These are phyloP conservation scores for Leucosporidium scottii DNA, from an alignment of 768 basidiomycete species.

Conservation along the genomic window DNA sequence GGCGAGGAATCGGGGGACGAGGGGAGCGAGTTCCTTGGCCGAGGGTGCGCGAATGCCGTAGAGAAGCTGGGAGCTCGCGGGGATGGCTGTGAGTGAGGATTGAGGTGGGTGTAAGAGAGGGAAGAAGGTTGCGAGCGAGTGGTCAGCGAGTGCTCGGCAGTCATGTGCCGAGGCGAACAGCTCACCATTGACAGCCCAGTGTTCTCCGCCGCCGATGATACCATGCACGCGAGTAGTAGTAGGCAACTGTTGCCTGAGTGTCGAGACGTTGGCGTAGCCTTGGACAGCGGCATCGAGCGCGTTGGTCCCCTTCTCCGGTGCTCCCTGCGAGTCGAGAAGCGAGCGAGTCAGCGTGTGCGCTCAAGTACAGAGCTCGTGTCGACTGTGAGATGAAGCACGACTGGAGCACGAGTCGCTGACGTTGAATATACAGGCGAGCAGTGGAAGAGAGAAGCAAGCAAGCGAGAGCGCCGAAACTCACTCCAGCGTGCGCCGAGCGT, in stretches of 20 bases:
- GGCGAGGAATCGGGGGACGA: neutral
- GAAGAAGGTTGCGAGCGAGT: no score
- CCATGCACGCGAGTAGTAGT: constrained; percentile 75
- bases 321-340: neutral
- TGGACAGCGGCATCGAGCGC: constrained; percentile 82
- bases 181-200: neutral
- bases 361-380: no score
- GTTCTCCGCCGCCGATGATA: constrained; percentile 45
- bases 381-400: no score
- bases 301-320: constrained; percentile 77
- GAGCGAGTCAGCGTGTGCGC: neutral
- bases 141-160: neutral
- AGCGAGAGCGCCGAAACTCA: neutral
- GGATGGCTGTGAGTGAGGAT: neutral
- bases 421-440: no score
- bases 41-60: neutral
- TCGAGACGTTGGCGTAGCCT: constrained; percentile 69
- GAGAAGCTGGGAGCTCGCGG: neutral
- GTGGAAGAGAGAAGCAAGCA: neutral
- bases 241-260: constrained; percentile 77
- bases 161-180: neutral
- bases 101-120: no score
- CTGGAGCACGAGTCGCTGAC: no score
- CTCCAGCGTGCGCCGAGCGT: constrained; percentile 8
- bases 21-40: neutral